phyloP scores from a whole-genome alignment of 768 basidiomycete genomes.

The Mycena pura region DNA sequence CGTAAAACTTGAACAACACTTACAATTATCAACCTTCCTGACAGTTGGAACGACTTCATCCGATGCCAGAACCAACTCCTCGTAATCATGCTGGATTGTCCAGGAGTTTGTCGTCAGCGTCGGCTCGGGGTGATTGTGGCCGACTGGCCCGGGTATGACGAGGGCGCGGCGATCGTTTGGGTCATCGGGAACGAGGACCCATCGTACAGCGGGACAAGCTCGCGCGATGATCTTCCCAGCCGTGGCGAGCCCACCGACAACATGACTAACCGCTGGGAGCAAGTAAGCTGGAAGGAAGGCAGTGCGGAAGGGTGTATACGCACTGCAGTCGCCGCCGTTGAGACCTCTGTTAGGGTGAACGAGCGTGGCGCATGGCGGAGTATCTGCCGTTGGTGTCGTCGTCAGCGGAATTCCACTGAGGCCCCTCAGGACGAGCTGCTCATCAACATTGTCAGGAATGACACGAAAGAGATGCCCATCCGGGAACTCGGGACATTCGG shows the following conservation, averaged over 20 bases:
- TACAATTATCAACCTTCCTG: slow-evolving; percentile 9
- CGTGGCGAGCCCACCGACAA: not conserved
- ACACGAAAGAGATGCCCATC: too few species aligned
- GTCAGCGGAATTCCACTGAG: too few species aligned
- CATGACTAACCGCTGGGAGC: not conserved
- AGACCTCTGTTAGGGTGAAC: not conserved
- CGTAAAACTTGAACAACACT: not conserved
- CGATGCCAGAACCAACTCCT: not conserved
- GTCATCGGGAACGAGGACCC: not conserved
- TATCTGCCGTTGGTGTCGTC: too few species aligned
- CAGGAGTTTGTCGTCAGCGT: not conserved
- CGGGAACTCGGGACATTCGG: too few species aligned
- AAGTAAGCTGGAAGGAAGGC: not conserved
- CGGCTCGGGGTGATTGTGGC: not conserved
- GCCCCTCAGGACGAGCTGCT: too few species aligned
- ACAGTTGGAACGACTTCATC: slow-evolving; percentile 2
- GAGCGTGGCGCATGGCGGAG: not conserved
- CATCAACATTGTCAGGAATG: too few species aligned
- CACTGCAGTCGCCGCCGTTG: not conserved
- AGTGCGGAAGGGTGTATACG: not conserved
- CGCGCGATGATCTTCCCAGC: not conserved
- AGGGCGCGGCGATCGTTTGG: not conserved
- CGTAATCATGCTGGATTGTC: not conserved
- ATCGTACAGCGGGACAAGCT: not conserved
- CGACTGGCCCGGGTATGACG: not conserved